Conservation (phyloP, 768 basidiomycete genomes). For the Leucosporidium scottii region DNA sequence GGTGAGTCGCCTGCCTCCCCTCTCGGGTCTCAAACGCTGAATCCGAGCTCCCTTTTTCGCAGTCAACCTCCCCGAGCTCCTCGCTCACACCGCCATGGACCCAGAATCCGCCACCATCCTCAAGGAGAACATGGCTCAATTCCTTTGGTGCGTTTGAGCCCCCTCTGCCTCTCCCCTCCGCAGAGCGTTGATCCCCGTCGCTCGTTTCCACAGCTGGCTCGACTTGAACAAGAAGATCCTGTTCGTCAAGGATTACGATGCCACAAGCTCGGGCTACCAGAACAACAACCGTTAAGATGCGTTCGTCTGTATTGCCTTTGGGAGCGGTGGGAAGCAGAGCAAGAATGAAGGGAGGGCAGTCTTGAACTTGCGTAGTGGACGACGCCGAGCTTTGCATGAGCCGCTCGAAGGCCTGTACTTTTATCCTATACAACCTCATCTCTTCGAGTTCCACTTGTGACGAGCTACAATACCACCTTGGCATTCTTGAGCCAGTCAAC, state of each 20-base stretch:
- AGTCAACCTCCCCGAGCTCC: constrained; percentile 85
- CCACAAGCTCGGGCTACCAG: constrained; percentile 67
- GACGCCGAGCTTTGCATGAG: too few species aligned
- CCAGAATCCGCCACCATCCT: constrained; percentile 73
- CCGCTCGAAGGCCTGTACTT: too few species aligned
- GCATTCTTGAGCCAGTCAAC: constrained; percentile 50
- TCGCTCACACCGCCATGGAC: constrained; percentile 83
- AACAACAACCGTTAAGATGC: constrained; percentile 46
- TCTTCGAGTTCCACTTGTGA: too few species aligned
- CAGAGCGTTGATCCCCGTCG: background rate
- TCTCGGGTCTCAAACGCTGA: background rate
- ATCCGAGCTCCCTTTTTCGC: constrained; percentile 17
- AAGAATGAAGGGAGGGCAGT: too few species aligned
- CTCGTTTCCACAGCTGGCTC: constrained; percentile 62
- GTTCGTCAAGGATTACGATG: constrained; percentile 73
- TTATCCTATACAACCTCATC: too few species aligned
- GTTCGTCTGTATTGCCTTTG: too few species aligned
- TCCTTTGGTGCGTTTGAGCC: constrained; percentile 57
- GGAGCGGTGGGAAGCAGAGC: too few species aligned
- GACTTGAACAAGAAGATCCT: constrained; percentile 62
- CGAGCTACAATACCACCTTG: background rate
- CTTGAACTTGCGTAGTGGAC: too few species aligned
- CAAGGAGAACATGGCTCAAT: constrained; percentile 80
- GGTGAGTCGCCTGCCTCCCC: constrained; percentile 51
- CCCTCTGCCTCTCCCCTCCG: background rate